These are phyloP conservation scores for Kurtzmaniella natalensis DNA, from an alignment of 1,139 yeast species.

Conservation along the genomic window DNA sequence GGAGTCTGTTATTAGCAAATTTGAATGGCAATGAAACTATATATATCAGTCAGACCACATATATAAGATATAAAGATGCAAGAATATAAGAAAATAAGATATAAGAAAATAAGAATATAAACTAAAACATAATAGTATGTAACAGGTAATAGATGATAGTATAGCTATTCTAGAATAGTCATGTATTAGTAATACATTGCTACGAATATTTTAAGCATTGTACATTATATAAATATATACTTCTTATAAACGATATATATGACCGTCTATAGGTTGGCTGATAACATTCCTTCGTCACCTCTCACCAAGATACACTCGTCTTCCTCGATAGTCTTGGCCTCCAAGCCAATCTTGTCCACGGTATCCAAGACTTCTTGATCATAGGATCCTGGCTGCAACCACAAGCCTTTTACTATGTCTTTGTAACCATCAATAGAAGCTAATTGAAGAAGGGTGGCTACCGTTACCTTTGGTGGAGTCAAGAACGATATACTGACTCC, in stretches of 20 bases:
- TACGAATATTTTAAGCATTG: too few relatives aligned
- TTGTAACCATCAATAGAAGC: conserved; percentile 25
- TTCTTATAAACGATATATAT: too few relatives aligned
- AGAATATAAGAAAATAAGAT: background rate
- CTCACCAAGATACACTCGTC: conserved; percentile 69
- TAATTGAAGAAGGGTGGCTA: conserved; percentile 41
- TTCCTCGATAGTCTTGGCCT: conserved; percentile 47
- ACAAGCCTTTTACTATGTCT: conserved; percentile 49
- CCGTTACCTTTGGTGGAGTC: conserved; percentile 67
- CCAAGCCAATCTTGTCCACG: conserved; percentile 34
- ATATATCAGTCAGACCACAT: too few relatives aligned
- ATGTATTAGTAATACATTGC: background rate
- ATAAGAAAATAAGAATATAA: too few relatives aligned
- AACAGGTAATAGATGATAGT: background rate
- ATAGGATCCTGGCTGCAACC: conserved; percentile 85
- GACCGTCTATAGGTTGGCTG: conserved; percentile 8
- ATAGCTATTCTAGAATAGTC: background rate
- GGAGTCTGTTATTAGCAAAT: too few relatives aligned
- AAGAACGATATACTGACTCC: conserved; percentile 59
- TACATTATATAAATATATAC: too few relatives aligned
- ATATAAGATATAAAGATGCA: conserved; percentile 3
- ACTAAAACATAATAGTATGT: background rate
- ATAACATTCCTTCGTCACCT: conserved; percentile 54
- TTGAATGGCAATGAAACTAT: too few relatives aligned
- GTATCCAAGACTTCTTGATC: conserved; percentile 48